Evolutionary conservation across 1,284 basidiomycete species (phyloP).

Genomic region (Ceratorhiza oryzae-sativae): DNA sequence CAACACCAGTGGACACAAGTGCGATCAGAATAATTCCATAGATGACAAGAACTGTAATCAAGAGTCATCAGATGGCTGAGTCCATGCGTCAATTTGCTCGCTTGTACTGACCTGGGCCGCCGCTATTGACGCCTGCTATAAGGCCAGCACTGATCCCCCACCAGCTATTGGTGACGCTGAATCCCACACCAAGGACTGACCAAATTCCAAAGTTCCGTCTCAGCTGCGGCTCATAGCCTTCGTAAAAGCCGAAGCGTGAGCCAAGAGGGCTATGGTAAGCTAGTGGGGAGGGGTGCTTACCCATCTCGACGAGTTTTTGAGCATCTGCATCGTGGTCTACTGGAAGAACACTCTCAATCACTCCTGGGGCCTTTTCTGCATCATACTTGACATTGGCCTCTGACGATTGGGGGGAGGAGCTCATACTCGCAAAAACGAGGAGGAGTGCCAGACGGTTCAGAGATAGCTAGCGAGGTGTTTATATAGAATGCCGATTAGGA

Average conservation of each 20-base stretch:
- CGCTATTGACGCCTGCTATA: conserved; percentile 2
- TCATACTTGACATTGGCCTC: conserved; percentile 5
- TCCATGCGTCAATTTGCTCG: background rate
- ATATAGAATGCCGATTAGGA: background rate
- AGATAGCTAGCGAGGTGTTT: background rate
- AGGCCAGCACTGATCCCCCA: conserved; percentile 19
- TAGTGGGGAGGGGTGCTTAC: background rate
- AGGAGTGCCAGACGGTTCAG: background rate
- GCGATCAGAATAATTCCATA: conserved; percentile 32
- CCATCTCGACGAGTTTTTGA: conserved; percentile 29
- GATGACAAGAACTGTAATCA: conserved; percentile 22
- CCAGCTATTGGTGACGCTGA: conserved; percentile 29
- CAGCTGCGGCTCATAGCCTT: conserved; percentile 25
- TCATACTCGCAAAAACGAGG: background rate
- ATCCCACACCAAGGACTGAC: conserved; percentile 22
- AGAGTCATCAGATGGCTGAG: background rate
- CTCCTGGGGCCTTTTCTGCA: background rate
- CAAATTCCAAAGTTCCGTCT: conserved; percentile 30
- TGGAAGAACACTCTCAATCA: background rate
- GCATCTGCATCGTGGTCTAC: conserved; percentile 18
- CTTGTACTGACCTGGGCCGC: conserved; percentile 17
- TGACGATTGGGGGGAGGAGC: conserved; percentile 12
- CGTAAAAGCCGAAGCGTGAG: background rate
- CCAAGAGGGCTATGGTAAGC: background rate
- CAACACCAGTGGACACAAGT: conserved; percentile 21